These are phyloP conservation scores for Suhomyces chickasaworum DNA, from an alignment of 1,139 yeast species.

Conservation along the genomic window DNA sequence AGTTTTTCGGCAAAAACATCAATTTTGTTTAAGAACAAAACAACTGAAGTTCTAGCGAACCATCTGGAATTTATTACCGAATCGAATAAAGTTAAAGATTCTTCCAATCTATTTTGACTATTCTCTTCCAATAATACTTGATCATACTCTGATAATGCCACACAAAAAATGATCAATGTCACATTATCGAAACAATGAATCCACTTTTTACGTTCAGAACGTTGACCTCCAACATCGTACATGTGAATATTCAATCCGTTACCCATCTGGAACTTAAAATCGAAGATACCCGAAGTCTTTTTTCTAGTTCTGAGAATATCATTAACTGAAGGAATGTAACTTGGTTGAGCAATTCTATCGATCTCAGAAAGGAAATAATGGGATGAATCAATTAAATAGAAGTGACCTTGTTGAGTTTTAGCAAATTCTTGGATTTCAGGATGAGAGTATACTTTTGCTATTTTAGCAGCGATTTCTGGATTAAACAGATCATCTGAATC, in stretches of 20 bases:
- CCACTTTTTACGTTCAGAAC: slow-evolving; percentile 94
- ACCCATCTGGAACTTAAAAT: slow-evolving; percentile 77
- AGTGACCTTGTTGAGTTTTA: slow-evolving; percentile 65
- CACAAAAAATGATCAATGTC: slow-evolving; percentile 85
- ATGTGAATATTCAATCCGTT: slow-evolving; percentile 72
- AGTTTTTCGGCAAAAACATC: slow-evolving; percentile 87
- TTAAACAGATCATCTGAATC: slow-evolving; percentile 51
- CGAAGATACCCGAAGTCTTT: slow-evolving; percentile 91
- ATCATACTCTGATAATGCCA: slow-evolving; percentile 87
- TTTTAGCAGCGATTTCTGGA: slow-evolving; percentile 44
- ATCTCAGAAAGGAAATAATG: slow-evolving; percentile 73
- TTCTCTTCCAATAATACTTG: slow-evolving; percentile 82
- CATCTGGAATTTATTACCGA: slow-evolving; percentile 92
- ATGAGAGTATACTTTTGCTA: slow-evolving; percentile 52
- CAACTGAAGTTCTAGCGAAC: slow-evolving; percentile 86
- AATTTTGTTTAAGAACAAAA: slow-evolving; percentile 82
- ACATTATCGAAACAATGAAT: slow-evolving; percentile 94
- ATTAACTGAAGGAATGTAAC: slow-evolving; percentile 70
- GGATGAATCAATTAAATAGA: slow-evolving; percentile 87
- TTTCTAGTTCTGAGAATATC: slow-evolving; percentile 88
- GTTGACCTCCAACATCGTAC: slow-evolving; percentile 93
- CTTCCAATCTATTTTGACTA: slow-evolving; percentile 79
- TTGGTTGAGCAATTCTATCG: slow-evolving; percentile 58
- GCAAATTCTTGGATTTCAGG: slow-evolving; percentile 62
- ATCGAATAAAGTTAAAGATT: slow-evolving; percentile 81